Base-by-base conservation (phyloP, 768 basidiomycete species). In the Erythrobasidium yunnanense region DNA sequence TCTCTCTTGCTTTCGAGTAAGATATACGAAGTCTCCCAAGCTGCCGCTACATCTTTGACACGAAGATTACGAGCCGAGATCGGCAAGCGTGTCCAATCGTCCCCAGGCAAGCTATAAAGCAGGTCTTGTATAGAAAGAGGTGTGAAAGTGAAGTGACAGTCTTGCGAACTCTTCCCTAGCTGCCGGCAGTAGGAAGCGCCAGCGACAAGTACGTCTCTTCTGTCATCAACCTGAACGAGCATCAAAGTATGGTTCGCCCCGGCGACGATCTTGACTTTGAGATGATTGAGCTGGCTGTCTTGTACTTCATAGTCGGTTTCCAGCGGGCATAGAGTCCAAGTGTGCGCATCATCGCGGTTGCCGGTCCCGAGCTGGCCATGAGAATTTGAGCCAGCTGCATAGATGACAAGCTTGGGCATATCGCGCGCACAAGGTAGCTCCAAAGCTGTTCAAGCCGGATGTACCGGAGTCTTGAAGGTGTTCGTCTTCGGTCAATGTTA, bases 201-300 rank as follows among this genome's bases (percentile, higher is more conserved):
- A 29, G 11, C 53, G 7, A 20, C 66, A 5, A 7, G 2, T 30
- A 45, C 8, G 1, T 47, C 52, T 20, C 29, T 22, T 35, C 25
- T 33, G 15, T 27, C 27, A 45, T 27, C 30, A n/a, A n/a, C 56
- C n/a, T 23, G 7, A 22, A 58, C 80, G 62, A 93, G 79, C 5
- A 84, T 73, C 0, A 93, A 74, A 0, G 90, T 85, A 72, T 93
- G 90, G 68, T 88, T 89, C 1, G 87, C 85, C 1, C 90, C 87
- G 51, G 81, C 81, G 1, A 81, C 82, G 69, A 93, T 74, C 22
- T 83, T 75, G 6, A 81, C 15, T 23, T 90, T 70, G 1, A 2
- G 47, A 13, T 42, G 2, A 1, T 38, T 1, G 13, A 29, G 1
- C 30, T 29, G 38, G 38, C n/a, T 1, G 27, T 15, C 45, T 22